Percentiles rank a stretch among this genome's conserved stretches.
phyloP scores from a whole-genome alignment of 495 filamentous ascomycete species.

The Xylaria bambusicola region DNA sequence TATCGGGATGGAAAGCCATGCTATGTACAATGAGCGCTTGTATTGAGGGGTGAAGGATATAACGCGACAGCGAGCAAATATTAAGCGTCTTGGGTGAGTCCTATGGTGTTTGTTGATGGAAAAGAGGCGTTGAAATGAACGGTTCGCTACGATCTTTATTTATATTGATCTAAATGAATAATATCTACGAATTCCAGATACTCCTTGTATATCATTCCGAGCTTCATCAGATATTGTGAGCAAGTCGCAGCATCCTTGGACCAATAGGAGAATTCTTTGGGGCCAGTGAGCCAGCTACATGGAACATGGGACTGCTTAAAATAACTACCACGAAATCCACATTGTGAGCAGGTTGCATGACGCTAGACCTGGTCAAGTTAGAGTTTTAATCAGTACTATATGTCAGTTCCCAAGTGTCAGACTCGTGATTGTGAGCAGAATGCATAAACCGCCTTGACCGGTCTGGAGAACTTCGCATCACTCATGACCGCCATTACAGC shows the following conservation, averaged over 20 bases:
- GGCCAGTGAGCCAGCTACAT: conserved; percentile 38
- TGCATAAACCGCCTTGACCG: conserved; percentile 33
- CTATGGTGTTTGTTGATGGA: not conserved
- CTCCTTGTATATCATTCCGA: conserved; percentile 25
- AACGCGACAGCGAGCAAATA: conserved; percentile 11
- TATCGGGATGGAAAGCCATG: conserved; percentile 47
- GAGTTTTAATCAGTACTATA: not conserved
- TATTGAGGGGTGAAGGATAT: conserved; percentile 23
- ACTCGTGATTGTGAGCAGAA: conserved; percentile 34
- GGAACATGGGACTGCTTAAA: conserved; percentile 20
- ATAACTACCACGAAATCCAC: conserved; percentile 12
- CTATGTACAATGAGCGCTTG: conserved; percentile 25
- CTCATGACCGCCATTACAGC: conserved; percentile 29
- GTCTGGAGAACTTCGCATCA: conserved; percentile 20
- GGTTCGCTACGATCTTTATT: conserved; percentile 31
- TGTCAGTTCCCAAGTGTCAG: not conserved
- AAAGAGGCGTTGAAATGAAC: not conserved
- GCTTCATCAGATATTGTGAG: conserved; percentile 30
- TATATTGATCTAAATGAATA: conserved; percentile 18
- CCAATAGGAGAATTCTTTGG: conserved; percentile 30
- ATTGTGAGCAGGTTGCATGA: conserved; percentile 44
- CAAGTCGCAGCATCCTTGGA: conserved; percentile 26
- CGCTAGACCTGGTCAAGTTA: conserved; percentile 24
- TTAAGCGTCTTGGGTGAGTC: conserved; percentile 26
- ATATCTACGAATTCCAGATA: conserved; percentile 18